Evolutionary conservation across 2,329 filamentous ascomycete genomes (phyloP).

Genomic region (Fusarium sp.): DNA sequence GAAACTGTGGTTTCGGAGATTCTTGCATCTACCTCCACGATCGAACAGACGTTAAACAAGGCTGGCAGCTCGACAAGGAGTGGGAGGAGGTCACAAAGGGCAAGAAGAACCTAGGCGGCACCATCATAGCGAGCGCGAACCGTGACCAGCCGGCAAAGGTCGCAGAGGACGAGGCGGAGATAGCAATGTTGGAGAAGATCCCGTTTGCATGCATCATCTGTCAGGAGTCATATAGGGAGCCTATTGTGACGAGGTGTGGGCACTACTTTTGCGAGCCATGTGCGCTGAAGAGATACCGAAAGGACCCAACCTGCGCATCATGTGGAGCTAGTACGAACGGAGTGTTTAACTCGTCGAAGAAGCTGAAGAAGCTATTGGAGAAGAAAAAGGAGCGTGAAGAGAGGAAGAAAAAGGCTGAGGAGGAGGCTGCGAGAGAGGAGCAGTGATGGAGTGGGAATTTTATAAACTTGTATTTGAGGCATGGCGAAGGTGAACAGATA

Average conservation of each 20-base stretch:
- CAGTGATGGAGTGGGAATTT: conserved; percentile 1
- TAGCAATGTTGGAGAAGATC: conserved; percentile 82
- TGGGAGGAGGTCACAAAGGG: conserved; percentile 89
- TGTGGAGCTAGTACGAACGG: conserved; percentile 89
- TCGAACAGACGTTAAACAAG: conserved; percentile 85
- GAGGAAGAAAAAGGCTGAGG: conserved; percentile 68
- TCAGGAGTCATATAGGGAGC: conserved; percentile 80
- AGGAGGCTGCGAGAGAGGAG: conserved; percentile 62
- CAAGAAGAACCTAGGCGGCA: conserved; percentile 72
- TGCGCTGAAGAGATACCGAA: conserved; percentile 86
- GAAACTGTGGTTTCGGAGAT: conserved; percentile 56
- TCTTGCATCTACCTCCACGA: conserved; percentile 81
- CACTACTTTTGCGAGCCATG: conserved; percentile 97
- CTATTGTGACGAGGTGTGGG: conserved; percentile 88
- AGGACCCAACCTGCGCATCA: conserved; percentile 86
- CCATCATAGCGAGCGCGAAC: conserved; percentile 71
- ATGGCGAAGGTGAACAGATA: conserved; percentile 22
- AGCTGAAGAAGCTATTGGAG: conserved; percentile 82
- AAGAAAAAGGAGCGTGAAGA: conserved; percentile 74
- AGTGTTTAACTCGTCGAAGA: conserved; percentile 90
- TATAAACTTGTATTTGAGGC: conserved; percentile 4
- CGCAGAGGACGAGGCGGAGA: conserved; percentile 69
- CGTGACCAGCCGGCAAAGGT: conserved; percentile 53
- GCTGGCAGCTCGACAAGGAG: conserved; percentile 94
- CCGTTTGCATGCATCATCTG: conserved; percentile 93